Percentiles rank a stretch among this genome's conserved stretches.
Conservation (phyloP, 768 basidiomycete genomes). For the Leccinum variicolor region DNA sequence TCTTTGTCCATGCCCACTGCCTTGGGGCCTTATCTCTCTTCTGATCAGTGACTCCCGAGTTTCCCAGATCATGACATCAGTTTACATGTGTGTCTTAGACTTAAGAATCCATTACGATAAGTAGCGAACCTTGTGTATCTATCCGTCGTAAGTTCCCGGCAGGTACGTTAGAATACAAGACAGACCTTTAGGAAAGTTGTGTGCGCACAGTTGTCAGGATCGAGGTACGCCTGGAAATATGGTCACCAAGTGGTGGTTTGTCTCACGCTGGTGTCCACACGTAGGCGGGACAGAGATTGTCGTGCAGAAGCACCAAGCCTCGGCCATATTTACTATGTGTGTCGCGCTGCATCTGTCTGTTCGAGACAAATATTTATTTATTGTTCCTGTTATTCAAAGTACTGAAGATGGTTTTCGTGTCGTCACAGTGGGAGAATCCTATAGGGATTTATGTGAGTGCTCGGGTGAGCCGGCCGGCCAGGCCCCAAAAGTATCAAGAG, state of each 20-base stretch:
- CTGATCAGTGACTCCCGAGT: background rate
- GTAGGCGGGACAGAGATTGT: too few species aligned
- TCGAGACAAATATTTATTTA: too few species aligned
- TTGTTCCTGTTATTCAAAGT: too few species aligned
- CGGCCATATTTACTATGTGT: too few species aligned
- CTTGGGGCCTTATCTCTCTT: background rate
- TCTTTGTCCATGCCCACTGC: background rate
- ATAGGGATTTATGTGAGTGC: background rate
- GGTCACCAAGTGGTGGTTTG: too few species aligned
- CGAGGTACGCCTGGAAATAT: too few species aligned
- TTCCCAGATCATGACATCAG: background rate
- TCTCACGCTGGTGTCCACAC: too few species aligned
- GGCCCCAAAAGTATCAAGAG: too few species aligned
- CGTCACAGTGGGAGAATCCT: background rate
- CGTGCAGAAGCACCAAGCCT: too few species aligned
- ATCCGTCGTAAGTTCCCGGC: background rate
- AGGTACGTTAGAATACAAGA: background rate
- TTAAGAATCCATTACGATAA: background rate
- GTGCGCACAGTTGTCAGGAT: background rate
- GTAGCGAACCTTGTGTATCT: background rate
- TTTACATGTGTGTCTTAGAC: background rate
- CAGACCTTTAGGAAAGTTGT: background rate
- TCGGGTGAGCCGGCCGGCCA: too few species aligned
- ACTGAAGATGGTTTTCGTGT: too few species aligned
- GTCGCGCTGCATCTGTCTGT: too few species aligned